Conservation (phyloP, 2,329 filamentous ascomycete species). For the Aspergillus sp. region DNA sequence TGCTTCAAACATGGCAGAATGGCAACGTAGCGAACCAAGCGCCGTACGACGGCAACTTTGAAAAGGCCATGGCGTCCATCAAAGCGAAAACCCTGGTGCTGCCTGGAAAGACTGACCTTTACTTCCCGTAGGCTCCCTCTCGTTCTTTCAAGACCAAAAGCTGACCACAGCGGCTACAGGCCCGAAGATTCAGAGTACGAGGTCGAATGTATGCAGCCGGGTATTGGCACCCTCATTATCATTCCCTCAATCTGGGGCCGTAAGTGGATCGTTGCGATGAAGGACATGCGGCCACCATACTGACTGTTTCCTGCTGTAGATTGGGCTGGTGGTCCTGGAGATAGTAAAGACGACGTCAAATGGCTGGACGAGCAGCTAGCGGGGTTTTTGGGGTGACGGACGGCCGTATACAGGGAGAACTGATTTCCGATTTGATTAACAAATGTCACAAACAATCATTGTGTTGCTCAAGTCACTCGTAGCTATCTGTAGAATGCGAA, state of each 20-base stretch:
- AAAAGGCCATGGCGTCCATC: constrained; percentile 65
- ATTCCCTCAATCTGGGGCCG: constrained; percentile 67
- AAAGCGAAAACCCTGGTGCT: constrained; percentile 71
- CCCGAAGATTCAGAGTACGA: constrained; percentile 77
- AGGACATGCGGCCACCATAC: background rate
- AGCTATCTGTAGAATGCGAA: too few relatives aligned
- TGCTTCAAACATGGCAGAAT: constrained; percentile 77
- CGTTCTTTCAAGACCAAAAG: background rate
- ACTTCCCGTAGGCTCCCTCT: constrained; percentile 64
- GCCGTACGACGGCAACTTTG: constrained; percentile 66
- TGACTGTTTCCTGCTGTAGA: constrained; percentile 31
- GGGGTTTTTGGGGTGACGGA: constrained; percentile 48
- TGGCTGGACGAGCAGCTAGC: constrained; percentile 67
- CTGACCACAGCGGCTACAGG: constrained; percentile 35
- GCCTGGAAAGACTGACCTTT: constrained; percentile 71
- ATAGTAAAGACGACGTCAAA: constrained; percentile 67
- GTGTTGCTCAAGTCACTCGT: too few relatives aligned
- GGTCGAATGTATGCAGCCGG: constrained; percentile 60
- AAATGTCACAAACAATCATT: background rate
- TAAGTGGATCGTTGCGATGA: constrained; percentile 33
- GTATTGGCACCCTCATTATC: constrained; percentile 54
- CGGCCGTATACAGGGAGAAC: constrained; percentile 2
- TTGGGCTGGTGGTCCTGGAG: constrained; percentile 68
- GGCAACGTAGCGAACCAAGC: constrained; percentile 68
- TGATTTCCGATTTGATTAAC: background rate